These are phyloP conservation scores for Xylariaceae sp. DNA, from an alignment of 2,329 filamentous ascomycete genomes.

Conservation along the genomic window DNA sequence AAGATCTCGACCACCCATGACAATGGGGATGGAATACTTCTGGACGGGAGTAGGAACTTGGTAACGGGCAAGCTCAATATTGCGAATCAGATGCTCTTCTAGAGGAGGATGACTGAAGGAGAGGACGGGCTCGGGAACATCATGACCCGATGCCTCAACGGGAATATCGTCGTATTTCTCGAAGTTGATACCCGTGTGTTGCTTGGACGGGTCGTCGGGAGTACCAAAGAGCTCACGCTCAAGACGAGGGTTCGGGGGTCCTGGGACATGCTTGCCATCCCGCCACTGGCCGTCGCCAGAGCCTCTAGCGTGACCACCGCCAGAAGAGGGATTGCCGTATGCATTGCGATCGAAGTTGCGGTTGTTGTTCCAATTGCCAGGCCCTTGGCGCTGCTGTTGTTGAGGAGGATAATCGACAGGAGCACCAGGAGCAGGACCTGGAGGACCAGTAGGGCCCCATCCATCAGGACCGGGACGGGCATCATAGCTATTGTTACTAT, in stretches of 20 bases:
- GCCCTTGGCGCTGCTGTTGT: slow-evolving; percentile 35
- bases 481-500: slow-evolving; percentile 56
- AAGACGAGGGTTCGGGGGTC: slow-evolving; percentile 83
- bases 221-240: slow-evolving; percentile 96
- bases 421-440: slow-evolving; percentile 43
- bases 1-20: slow-evolving; percentile 95
- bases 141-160: slow-evolving; percentile 92
- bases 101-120: slow-evolving; percentile 93
- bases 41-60: slow-evolving; percentile 96
- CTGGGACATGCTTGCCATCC: slow-evolving; percentile 94
- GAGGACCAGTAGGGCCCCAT: slow-evolving; percentile 41
- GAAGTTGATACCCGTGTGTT: slow-evolving; percentile 99
- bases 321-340: slow-evolving; percentile 60
- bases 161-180: slow-evolving; percentile 99
- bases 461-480: slow-evolving; percentile 45
- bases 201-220: slow-evolving; percentile 89
- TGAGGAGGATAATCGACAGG: slow-evolving; percentile 40
- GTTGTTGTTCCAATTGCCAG: slow-evolving; percentile 38
- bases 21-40: slow-evolving; percentile 99
- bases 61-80: slow-evolving; percentile 95
- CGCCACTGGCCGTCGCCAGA: slow-evolving; percentile 96
- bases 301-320: slow-evolving; percentile 69
- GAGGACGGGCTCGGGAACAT: slow-evolving; percentile 90
- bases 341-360: slow-evolving; percentile 66
- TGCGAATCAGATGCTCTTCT: slow-evolving; percentile 89